These are phyloP conservation scores for Yamadazyma scolyti DNA, from an alignment of 805 yeast genomes.

Conservation along the genomic window DNA sequence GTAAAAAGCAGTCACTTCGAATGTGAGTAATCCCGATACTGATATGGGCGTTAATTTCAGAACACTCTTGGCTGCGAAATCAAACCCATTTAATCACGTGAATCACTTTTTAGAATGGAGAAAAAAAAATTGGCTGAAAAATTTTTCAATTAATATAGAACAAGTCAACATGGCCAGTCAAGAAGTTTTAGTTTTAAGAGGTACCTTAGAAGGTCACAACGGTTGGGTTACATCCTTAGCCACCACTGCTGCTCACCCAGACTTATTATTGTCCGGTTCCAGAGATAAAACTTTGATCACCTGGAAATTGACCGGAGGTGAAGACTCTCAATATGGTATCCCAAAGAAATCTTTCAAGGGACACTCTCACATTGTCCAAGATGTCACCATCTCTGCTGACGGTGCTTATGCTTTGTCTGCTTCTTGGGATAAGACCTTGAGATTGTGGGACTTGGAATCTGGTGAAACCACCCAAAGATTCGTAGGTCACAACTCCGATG, in stretches of 20 bases:
- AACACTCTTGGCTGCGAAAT: conserved; percentile 10
- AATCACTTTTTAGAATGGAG: too few relatives aligned
- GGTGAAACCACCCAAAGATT: conserved; percentile 94
- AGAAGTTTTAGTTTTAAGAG: conserved; percentile 99
- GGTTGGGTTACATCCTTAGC: conserved; percentile 98
- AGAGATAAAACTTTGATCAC: conserved; percentile 98
- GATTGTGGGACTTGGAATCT: conserved; percentile 95
- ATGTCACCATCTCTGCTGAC: conserved; percentile 95
- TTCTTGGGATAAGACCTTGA: conserved; percentile 99
- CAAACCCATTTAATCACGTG: too few relatives aligned
- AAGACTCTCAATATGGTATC: conserved; percentile 89
- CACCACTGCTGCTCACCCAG: conserved; percentile 97
- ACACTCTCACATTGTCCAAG: conserved; percentile 99
- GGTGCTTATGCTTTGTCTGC: conserved; percentile 97
- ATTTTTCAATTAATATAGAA: conserved; percentile 10
- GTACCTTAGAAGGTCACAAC: conserved; percentile 89
- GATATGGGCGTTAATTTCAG: conserved; percentile 21
- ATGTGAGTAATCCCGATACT: conserved; percentile 38
- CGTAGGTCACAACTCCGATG: conserved; percentile 98
- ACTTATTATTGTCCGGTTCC: conserved; percentile 95
- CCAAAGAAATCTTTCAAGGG: conserved; percentile 97
- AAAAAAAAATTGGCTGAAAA: conserved; percentile 9
- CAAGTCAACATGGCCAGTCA: conserved; percentile 60
- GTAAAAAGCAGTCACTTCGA: conserved; percentile 37
- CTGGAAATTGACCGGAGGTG: conserved; percentile 96